phyloP scores from a whole-genome alignment of 2,329 filamentous ascomycete species.

The Nothophoma quercina region DNA sequence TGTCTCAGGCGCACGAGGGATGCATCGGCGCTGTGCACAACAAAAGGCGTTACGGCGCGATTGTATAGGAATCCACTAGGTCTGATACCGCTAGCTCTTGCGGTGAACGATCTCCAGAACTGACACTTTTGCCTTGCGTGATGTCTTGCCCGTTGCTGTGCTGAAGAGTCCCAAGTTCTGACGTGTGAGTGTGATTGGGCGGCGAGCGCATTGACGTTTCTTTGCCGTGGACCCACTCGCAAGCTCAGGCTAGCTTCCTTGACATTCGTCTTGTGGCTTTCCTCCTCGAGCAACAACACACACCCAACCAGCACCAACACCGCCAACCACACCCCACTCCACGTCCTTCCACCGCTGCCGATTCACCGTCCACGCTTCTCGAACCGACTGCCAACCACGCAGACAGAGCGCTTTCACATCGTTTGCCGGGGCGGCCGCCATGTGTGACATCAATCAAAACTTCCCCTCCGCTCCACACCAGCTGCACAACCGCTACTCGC shows the following conservation, averaged over 20 bases:
- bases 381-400: slow-evolving; percentile 10
- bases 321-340: background rate
- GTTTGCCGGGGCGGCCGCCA: slow-evolving; percentile 35
- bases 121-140: background rate
- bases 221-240: slow-evolving; percentile 4
- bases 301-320: slow-evolving; percentile 24
- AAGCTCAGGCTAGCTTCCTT: slow-evolving; percentile 10
- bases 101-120: slow-evolving; percentile 35
- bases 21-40: slow-evolving; percentile 25
- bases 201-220: background rate
- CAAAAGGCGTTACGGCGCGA: slow-evolving; percentile 22
- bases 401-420: slow-evolving; percentile 24
- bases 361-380: background rate
- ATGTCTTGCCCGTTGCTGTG: slow-evolving; percentile 12
- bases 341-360: background rate
- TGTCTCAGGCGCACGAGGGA: slow-evolving; percentile 28
- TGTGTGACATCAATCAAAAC: slow-evolving; percentile 69
- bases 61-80: slow-evolving; percentile 43
- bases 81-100: slow-evolving; percentile 28
- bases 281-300: slow-evolving; percentile 33
- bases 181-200: slow-evolving; percentile 11
- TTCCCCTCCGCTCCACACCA: slow-evolving; percentile 69
- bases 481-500: slow-evolving; percentile 66
- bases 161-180: background rate
- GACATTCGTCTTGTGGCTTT: slow-evolving; percentile 25